A percentile compares a stretch with the other conserved stretches of the same genome.
Evolutionary conservation across 2,329 filamentous ascomycete species (phyloP).

Genomic region (Trichoderma guizhouense): DNA sequence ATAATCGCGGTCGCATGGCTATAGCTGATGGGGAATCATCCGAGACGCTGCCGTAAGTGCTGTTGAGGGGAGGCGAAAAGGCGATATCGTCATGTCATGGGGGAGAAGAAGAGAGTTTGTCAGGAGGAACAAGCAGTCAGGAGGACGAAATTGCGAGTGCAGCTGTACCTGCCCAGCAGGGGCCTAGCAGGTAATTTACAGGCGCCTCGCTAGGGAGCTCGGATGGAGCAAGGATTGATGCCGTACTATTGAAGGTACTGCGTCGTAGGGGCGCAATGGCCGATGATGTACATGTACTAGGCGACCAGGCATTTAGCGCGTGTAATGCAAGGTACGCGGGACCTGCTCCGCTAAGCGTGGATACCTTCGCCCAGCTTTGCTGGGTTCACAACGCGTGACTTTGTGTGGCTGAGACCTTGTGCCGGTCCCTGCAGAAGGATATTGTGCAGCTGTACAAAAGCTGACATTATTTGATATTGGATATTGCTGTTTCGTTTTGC

Average conservation of each 20-base stretch:
- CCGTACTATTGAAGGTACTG: background rate
- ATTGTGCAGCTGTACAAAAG: background rate
- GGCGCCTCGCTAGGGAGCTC: background rate
- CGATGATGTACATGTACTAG: conserved; percentile 6
- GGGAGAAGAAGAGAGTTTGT: background rate
- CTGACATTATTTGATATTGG: background rate
- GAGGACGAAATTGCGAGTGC: background rate
- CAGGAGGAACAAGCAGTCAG: background rate
- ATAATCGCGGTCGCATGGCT: conserved; percentile 29
- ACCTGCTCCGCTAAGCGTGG: background rate
- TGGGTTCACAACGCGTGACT: background rate
- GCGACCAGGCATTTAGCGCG: background rate
- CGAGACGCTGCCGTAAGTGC: conserved; percentile 18
- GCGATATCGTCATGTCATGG: conserved; percentile 5
- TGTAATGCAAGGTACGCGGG: conserved; percentile 12
- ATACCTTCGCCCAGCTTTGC: background rate
- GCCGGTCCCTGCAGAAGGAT: background rate
- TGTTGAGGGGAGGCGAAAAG: background rate
- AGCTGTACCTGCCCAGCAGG: background rate
- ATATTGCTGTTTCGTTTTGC: background rate
- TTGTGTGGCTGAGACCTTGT: background rate
- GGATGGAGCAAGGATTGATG: background rate
- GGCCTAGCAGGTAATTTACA: background rate
- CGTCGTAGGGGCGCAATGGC: background rate
- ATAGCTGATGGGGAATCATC: conserved; percentile 22